These are phyloP conservation scores for Trichosporon coremiiforme DNA, from an alignment of 1,284 basidiomycete genomes.

Conservation along the genomic window DNA sequence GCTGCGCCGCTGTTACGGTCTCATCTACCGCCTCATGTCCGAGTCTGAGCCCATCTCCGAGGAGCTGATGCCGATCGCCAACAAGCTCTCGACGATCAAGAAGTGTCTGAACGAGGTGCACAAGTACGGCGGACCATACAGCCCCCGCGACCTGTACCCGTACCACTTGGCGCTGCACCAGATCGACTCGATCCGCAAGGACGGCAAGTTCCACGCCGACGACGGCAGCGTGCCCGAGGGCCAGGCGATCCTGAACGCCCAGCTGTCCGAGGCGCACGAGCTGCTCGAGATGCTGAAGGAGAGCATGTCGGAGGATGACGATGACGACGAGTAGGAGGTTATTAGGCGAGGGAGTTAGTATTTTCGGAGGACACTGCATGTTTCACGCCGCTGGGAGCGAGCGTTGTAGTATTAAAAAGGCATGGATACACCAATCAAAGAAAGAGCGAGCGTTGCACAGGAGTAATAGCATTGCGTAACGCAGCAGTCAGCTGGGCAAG, in stretches of 20 bases:
- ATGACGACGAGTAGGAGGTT: constrained; percentile 37
- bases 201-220: constrained; percentile 84
- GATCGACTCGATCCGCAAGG: constrained; percentile 88
- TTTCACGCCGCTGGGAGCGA: constrained; percentile 12
- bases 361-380: constrained; percentile 11
- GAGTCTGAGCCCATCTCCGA: constrained; percentile 99
- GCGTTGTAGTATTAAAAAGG: constrained; percentile 20
- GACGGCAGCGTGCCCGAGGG: constrained; percentile 80
- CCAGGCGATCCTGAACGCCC: constrained; percentile 94
- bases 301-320: constrained; percentile 54
- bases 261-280: constrained; percentile 95
- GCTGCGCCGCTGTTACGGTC: constrained; percentile 89
- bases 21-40: constrained; percentile 90
- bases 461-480: not conserved
- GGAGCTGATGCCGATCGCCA: constrained; percentile 94
- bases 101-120: constrained; percentile 96
- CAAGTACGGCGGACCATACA: constrained; percentile 95
- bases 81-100: constrained; percentile 89
- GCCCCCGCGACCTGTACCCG: constrained; percentile 93
- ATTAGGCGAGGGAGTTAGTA: not conserved
- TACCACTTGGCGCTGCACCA: constrained; percentile 95
- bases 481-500: too few relatives aligned
- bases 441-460: too few relatives aligned
- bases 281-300: constrained; percentile 74
- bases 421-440: constrained; percentile 16